Evolutionary conservation across 2,329 filamentous ascomycete species (phyloP).

Genomic region (Scedosporium minutisporum): DNA sequence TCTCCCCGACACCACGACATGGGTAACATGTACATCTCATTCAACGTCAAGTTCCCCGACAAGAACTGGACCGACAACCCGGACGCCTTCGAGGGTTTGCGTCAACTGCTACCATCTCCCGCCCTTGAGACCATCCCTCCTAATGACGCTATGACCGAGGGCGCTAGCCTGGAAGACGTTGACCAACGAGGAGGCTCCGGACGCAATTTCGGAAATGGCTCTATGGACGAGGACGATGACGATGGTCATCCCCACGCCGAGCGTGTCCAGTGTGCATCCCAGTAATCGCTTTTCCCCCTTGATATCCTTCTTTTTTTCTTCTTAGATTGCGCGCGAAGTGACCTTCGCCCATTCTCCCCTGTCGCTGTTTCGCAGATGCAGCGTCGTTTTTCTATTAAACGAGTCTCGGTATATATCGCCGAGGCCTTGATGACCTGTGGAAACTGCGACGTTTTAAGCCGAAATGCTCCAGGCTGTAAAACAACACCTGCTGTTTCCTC

Average conservation of each 20-base stretch:
- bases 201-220: constrained; percentile 54
- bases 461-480: too few species aligned
- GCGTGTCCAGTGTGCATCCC: constrained; percentile 78
- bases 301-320: neutral
- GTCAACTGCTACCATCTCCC: constrained; percentile 71
- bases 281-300: constrained; percentile 48
- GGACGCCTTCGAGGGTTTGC: constrained; percentile 67
- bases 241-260: constrained; percentile 66
- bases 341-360: neutral
- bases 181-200: constrained; percentile 54
- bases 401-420: neutral
- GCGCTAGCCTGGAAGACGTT: constrained; percentile 76
- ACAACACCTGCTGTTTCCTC: too few species aligned
- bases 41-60: constrained; percentile 93
- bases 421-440: too few species aligned
- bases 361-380: too few species aligned
- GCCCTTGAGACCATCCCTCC: constrained; percentile 57
- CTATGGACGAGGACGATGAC: constrained; percentile 62
- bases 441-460: too few species aligned
- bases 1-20: constrained; percentile 89
- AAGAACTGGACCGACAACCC: constrained; percentile 58
- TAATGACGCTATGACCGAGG: constrained; percentile 80
- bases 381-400: neutral
- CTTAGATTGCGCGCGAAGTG: neutral
- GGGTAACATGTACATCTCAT: constrained; percentile 95